Evolutionary conservation across 75 land plant species (phyloP).

Genomic region (Pinus albicaulis): DNA sequence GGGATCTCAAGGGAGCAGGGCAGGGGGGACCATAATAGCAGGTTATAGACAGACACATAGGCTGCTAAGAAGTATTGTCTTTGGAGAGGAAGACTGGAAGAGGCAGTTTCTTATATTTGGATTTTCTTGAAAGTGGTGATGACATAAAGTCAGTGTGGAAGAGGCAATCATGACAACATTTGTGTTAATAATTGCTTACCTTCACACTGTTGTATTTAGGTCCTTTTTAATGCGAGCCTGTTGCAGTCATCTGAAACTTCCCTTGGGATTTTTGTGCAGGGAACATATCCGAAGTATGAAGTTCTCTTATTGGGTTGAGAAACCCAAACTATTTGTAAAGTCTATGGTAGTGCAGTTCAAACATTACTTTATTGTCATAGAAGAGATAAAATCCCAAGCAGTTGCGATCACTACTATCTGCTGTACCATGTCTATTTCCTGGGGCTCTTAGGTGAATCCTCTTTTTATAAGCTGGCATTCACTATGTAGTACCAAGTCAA

Average conservation of each 20-base stretch:
- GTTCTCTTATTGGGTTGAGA: constrained; percentile 8
- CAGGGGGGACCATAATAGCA: constrained; percentile 4
- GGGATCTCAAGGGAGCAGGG: constrained; percentile 18
- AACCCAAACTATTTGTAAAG: constrained; percentile 6
- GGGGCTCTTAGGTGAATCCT: constrained; percentile 6
- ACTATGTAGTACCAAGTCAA: constrained; percentile 1
- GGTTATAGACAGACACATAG: constrained; percentile 5
- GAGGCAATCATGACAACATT: constrained; percentile 5
- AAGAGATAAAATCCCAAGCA: neutral
- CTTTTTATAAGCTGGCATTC: constrained; percentile 10
- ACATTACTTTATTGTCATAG: constrained; percentile 7
- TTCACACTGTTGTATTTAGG: neutral
- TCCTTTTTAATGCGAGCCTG: neutral
- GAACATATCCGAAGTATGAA: constrained; percentile 1
- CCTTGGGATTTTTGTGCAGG: constrained; percentile 4
- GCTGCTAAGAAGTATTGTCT: neutral
- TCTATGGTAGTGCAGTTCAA: constrained; percentile 3
- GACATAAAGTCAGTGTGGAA: constrained; percentile 7
- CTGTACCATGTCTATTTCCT: constrained; percentile 9
- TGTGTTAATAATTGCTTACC: neutral
- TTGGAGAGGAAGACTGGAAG: constrained; percentile 16
- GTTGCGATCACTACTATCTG: neutral
- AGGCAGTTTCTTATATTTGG: constrained; percentile 1
- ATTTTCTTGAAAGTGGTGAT: neutral
- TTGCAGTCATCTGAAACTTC: constrained; percentile 1